Conservation (phyloP, 1,284 basidiomycete species). For the Trametes polyzona region DNA sequence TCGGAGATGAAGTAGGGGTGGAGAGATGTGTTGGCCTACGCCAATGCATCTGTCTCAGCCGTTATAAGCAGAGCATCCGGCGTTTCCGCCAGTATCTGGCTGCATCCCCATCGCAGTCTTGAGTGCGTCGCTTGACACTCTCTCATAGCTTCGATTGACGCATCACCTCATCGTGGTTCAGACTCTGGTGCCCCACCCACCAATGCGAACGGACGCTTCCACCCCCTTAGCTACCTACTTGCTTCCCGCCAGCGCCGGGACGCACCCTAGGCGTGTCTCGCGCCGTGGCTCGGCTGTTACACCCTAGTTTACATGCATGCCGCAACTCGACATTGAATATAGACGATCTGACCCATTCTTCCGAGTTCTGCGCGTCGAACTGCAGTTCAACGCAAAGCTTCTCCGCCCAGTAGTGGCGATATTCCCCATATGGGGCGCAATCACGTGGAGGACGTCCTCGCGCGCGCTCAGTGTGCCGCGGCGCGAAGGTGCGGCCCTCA, state of each 20-base stretch:
- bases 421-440: background rate
- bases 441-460: background rate
- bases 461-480: conserved; percentile 5
- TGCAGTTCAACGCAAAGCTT: background rate
- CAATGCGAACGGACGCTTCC: conserved; percentile 1
- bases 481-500: background rate
- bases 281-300: background rate
- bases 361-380: too few relatives aligned
- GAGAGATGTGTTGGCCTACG: too few relatives aligned
- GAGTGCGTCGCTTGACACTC: too few relatives aligned
- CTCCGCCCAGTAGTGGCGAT: background rate
- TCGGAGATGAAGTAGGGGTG: too few relatives aligned
- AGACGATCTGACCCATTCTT: background rate
- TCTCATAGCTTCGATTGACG: too few relatives aligned
- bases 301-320: background rate
- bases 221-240: background rate
- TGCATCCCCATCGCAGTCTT: too few relatives aligned
- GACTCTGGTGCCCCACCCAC: too few relatives aligned
- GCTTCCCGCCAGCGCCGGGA: background rate
- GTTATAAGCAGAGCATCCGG: too few relatives aligned
- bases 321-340: conserved; percentile 12
- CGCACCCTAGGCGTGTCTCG: background rate
- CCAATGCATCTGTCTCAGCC: too few relatives aligned
- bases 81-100: too few relatives aligned
- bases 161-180: background rate